Base-by-base conservation (phyloP, 169 alveolate genomes). In the Amoebophrya sp. region DNA sequence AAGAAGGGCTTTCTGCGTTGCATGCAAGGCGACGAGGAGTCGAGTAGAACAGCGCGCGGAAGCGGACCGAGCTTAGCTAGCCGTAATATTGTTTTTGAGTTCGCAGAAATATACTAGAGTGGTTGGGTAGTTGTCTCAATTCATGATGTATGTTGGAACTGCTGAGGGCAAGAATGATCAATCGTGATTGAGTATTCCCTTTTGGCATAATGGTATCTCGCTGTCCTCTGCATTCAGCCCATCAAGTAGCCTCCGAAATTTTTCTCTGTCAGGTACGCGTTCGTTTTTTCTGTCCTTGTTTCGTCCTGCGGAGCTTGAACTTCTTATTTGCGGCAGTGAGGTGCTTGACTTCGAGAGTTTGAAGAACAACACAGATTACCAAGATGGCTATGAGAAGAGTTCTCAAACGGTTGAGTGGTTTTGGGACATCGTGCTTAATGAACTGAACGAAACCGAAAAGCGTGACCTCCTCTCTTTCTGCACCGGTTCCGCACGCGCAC, bases 321-420 rank as follows among this genome's bases (percentile, higher is more conserved):
- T 77, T 39, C 89, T 77, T 0, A 33, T 77, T 24, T 77, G 89
- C 89, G 89, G 89, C 89, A 33, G 18, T n/a, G 41, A 77, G 83
- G 89, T 33, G 39, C 89, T 77, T 12, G 89, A 24, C 18, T 77
- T 33, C 41, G 39, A 0, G 39, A 0, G 23, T 2, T 0, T 24
- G 41, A 77, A 33, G 89, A 14, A 24, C 39, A 77, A 77, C 40
- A 77, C 89, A 24, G 40, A 26, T 24, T 77, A 77, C 89, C 39
- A 24, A 26, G 89, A 77, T 41, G 89, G 89, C n/a, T 77, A 3
- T n/a, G 89, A 77, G 38, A 0, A 0, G n/a, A 24, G 18, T 24
- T 26, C 40, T 3, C n/a, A 14, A 39, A 24, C 39, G 41, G 39
- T 24, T 24, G 34, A 6, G 33, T 77, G 89, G 89, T 77, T 77